Evolutionary conservation across 2,329 filamentous ascomycete species (phyloP).

Genomic region (Apiospora sp.): DNA sequence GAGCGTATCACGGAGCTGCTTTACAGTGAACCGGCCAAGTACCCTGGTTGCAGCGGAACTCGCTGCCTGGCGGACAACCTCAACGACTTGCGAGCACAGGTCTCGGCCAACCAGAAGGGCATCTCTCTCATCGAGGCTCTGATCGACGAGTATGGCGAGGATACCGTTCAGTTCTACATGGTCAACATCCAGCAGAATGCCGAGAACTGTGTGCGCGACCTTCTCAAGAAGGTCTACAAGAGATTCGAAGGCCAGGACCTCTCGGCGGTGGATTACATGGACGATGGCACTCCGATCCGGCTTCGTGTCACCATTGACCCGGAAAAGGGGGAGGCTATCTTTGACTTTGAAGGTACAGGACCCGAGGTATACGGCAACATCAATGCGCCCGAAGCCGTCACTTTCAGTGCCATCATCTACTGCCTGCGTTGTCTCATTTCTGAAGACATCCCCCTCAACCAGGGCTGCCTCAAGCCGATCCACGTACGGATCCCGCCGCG

Average conservation of each 20-base stretch:
- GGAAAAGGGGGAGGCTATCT: slow-evolving; percentile 75
- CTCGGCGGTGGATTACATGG: slow-evolving; percentile 77
- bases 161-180: slow-evolving; percentile 82
- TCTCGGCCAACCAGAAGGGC: slow-evolving; percentile 80
- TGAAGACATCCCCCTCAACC: slow-evolving; percentile 80
- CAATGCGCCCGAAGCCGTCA: slow-evolving; percentile 80
- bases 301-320: slow-evolving; percentile 76
- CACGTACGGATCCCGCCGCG: slow-evolving; percentile 72
- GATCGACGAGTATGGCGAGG: slow-evolving; percentile 76
- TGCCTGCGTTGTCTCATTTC: slow-evolving; percentile 77
- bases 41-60: slow-evolving; percentile 76
- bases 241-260: slow-evolving; percentile 73
- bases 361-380: slow-evolving; percentile 78
- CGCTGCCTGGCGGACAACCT: slow-evolving; percentile 78
- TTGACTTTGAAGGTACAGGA: slow-evolving; percentile 78
- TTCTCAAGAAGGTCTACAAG: slow-evolving; percentile 72
- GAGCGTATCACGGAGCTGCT: slow-evolving; percentile 73
- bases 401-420: slow-evolving; percentile 82
- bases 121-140: slow-evolving; percentile 76
- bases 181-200: slow-evolving; percentile 77
- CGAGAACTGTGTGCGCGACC: slow-evolving; percentile 71
- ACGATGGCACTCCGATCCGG: slow-evolving; percentile 77
- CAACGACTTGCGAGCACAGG: slow-evolving; percentile 81
- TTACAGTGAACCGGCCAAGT: slow-evolving; percentile 73
- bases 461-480: slow-evolving; percentile 78